Evolutionary conservation across 768 basidiomycete species (phyloP).

Genomic region (Lepiota venenata): DNA sequence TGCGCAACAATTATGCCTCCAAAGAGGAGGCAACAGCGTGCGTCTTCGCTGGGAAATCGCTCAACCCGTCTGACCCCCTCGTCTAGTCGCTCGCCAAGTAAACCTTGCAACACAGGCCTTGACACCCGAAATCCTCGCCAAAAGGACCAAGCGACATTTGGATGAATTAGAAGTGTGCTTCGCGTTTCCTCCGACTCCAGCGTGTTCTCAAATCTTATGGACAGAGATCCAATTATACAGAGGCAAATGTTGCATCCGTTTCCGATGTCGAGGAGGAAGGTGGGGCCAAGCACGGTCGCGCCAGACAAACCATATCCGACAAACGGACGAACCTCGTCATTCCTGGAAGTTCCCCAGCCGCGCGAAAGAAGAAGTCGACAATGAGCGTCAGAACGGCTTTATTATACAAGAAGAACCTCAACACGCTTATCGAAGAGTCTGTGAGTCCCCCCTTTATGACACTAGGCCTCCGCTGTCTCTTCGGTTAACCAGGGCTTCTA

Average conservation of each 20-base stretch:
- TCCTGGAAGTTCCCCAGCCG: constrained; percentile 43
- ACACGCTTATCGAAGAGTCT: constrained; percentile 73
- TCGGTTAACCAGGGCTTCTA: constrained; percentile 20
- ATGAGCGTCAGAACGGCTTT: constrained; percentile 80
- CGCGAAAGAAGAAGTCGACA: constrained; percentile 73
- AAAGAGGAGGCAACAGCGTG: constrained; percentile 49
- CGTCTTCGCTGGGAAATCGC: constrained; percentile 14
- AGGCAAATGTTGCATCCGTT: constrained; percentile 39
- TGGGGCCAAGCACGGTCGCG: constrained; percentile 58
- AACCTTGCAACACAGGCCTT: constrained; percentile 39
- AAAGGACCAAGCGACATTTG: constrained; percentile 72
- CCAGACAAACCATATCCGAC: constrained; percentile 77
- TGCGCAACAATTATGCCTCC: constrained; percentile 35
- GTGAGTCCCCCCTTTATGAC: constrained; percentile 39
- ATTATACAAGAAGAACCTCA: constrained; percentile 78
- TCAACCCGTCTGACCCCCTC: not conserved
- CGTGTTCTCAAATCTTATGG: constrained; percentile 11
- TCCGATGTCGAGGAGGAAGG: constrained; percentile 41
- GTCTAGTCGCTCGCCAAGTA: constrained; percentile 47
- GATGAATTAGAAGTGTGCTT: constrained; percentile 76
- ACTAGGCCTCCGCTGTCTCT: not conserved
- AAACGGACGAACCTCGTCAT: constrained; percentile 53
- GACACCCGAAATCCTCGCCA: constrained; percentile 65
- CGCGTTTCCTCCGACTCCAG: not conserved
- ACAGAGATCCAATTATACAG: constrained; percentile 78